Percentiles rank a stretch among this genome's conserved stretches.
Evolutionary conservation across 805 yeast species (phyloP).

Genomic region (Wickerhamomyces sydowiorum): DNA sequence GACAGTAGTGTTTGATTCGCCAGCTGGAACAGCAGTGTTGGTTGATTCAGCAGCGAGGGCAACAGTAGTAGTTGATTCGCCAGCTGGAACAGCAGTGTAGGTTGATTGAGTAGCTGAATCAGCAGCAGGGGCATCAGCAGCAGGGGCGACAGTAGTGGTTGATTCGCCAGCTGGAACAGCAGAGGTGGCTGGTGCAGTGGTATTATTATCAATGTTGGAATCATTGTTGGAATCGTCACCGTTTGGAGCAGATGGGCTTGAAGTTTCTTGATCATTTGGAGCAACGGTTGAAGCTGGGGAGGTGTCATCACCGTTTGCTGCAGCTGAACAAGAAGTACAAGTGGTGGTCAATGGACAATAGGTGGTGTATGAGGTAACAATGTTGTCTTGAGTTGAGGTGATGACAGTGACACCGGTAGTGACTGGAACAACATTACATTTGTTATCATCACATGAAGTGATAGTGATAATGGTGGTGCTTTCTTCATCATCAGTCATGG

Average conservation of each 20-base stretch:
- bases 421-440: constrained; percentile 28
- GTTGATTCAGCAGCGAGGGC: not conserved
- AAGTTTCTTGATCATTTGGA: not conserved
- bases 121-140: not conserved
- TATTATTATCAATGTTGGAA: too few relatives aligned
- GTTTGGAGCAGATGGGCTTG: too few relatives aligned
- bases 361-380: constrained; percentile 22
- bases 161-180: too few relatives aligned
- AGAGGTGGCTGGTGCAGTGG: too few relatives aligned
- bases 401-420: constrained; percentile 23
- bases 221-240: too few relatives aligned
- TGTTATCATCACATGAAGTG: constrained; percentile 29
- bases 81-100: not conserved
- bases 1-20: not conserved
- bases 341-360: constrained; percentile 26
- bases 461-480: constrained; percentile 29
- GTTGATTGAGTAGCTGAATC: not conserved
- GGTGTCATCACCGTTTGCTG: not conserved
- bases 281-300: not conserved
- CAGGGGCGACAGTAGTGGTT: not conserved
- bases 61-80: not conserved
- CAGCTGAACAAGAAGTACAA: not conserved
- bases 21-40: not conserved
- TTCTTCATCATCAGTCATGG: not conserved
- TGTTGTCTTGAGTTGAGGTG: constrained; percentile 12